These are phyloP conservation scores for Agaricus blazei DNA, from an alignment of 768 basidiomycete species.

Conservation along the genomic window DNA sequence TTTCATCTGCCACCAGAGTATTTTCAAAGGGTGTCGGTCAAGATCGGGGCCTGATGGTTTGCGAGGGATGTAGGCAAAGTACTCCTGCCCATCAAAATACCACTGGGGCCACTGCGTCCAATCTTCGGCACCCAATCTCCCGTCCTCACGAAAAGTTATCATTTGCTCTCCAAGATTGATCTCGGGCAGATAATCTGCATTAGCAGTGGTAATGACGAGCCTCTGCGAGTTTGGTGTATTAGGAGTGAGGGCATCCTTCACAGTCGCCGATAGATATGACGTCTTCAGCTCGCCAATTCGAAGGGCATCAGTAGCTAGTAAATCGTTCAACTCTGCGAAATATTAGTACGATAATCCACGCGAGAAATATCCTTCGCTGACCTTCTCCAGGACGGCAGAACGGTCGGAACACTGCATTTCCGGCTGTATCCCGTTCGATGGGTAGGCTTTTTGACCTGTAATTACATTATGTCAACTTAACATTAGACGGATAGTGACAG, in stretches of 20 bases:
- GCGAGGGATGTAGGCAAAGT: neutral
- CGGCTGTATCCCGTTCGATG: neutral
- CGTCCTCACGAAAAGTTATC: neutral
- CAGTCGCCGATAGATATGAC: neutral
- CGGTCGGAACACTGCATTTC: neutral
- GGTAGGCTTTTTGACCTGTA: neutral
- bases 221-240: neutral
- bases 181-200: neutral
- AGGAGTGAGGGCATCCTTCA: too few relatives aligned
- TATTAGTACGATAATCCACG: neutral
- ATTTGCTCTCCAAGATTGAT: neutral
- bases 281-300: neutral
- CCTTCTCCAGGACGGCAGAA: neutral
- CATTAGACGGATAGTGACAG: too few relatives aligned
- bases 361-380: neutral
- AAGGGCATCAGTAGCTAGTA: neutral
- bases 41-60: neutral
- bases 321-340: neutral
- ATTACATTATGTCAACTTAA: too few relatives aligned
- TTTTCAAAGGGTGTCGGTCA: neutral
- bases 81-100: slow-evolving; percentile 1
- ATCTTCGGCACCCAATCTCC: neutral
- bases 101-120: slow-evolving; percentile 5
- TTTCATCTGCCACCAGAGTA: slow-evolving; percentile 2
- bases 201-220: neutral